These are phyloP conservation scores for Agaricales sp. DNA, from an alignment of 1,284 basidiomycete genomes.

Conservation along the genomic window DNA sequence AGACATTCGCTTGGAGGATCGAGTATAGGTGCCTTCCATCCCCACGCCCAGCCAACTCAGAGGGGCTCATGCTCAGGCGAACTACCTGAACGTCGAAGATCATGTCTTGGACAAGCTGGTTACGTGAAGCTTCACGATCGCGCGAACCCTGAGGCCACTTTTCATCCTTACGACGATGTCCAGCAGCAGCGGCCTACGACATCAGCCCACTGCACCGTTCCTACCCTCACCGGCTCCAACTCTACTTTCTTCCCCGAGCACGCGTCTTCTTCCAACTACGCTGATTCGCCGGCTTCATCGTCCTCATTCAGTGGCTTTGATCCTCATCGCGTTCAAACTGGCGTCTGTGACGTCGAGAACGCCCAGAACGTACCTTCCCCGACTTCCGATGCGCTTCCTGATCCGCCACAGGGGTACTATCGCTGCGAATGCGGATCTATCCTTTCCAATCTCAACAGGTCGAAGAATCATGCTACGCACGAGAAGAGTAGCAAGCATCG, in stretches of 20 bases:
- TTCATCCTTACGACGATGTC: too few relatives aligned
- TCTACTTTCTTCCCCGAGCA: neutral
- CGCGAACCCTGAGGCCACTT: too few relatives aligned
- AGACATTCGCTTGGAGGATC: too few relatives aligned
- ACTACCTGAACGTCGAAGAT: too few relatives aligned
- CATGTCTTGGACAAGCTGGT: too few relatives aligned
- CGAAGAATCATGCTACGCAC: slow-evolving; percentile 1
- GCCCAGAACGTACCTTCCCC: neutral
- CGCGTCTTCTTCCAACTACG: neutral
- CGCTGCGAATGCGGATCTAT: neutral
- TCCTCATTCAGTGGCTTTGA: neutral
- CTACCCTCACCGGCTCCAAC: neutral
- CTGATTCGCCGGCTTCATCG: neutral
- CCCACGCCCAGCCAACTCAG: too few relatives aligned
- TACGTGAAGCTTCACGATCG: too few relatives aligned
- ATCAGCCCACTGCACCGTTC: neutral
- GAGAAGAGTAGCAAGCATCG: slow-evolving; percentile 1
- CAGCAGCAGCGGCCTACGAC: too few relatives aligned
- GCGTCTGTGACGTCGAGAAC: neutral
- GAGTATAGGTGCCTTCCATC: too few relatives aligned
- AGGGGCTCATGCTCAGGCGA: too few relatives aligned
- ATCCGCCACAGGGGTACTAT: neutral
- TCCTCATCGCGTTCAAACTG: neutral
- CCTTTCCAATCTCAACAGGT: neutral
- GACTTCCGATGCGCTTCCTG: neutral